Evolutionary conservation across 139 green algal species (phyloP), one percentile per base, ranked within the genome.

Genomic region (Medakamo hakoo): DNA sequence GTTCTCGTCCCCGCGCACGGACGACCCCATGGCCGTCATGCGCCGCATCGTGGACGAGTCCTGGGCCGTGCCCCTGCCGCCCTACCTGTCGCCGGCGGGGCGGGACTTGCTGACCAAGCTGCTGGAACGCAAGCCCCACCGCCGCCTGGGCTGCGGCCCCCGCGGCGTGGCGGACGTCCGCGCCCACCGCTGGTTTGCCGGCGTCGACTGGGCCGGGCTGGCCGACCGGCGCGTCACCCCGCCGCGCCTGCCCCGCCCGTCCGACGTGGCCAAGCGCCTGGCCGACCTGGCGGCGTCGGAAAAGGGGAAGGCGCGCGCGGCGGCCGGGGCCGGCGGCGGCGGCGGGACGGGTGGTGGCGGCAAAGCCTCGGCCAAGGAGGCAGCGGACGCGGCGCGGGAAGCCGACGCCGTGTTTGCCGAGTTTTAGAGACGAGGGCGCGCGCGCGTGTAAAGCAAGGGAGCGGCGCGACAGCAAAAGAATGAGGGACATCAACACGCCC

Each of bases 1-100:
- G 22, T 98, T 98, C 80, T 84, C 64, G 69, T 86, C 76, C 9
- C 87, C 90, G 49, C 89, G 86, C 69, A 94, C 85, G 0, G 85
- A 95, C 26, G 90, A 98, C 78, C 90, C 90, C 66, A 95, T 98
- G 90, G 84, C 89, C 59, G 84, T 98, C 32, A 96, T 98, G 90
- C 76, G 86, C 4, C 80, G 91, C 69, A 98, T 98, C 49, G 88
- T 96, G 49, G 88, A 98, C 70, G 81, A 93, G 58, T 86, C 79
- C 62, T 97, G 83, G 62, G 58, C 79, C 49, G 80, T 97, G 69
- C 84, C 88, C 73, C 96, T 89, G 73, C 91, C 91, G n/a, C 84
- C 85, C 3, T 96, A 94, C 78, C 56, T 96, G n/a, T 84, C 77
- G 18, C n/a, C 40, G 65, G 62, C 3, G 56, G 60, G 22, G 26